These are phyloP conservation scores for Talaromyces sp. DNA, from an alignment of 2,329 filamentous ascomycete species.

Conservation along the genomic window DNA sequence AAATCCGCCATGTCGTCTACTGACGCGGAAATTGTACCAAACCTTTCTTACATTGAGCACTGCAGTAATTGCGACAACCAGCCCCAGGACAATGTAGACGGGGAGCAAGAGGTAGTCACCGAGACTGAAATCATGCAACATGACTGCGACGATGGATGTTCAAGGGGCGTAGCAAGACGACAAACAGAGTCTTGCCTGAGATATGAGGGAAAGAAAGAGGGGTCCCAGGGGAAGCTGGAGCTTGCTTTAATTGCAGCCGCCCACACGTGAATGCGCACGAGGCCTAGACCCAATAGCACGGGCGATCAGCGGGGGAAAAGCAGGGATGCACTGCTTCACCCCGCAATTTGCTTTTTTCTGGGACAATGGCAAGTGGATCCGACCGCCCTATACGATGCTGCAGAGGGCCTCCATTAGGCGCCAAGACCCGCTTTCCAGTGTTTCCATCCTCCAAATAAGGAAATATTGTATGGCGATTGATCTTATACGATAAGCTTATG, in stretches of 20 bases:
- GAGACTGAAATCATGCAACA: background rate
- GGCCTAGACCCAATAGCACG: background rate
- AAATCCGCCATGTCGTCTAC: background rate
- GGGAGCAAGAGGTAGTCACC: background rate
- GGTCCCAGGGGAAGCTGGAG: too few species aligned
- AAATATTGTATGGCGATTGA: background rate
- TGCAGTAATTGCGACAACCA: background rate
- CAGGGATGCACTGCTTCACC: background rate
- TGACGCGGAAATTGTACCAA: background rate
- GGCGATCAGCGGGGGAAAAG: background rate
- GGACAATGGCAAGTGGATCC: background rate
- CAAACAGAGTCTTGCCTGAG: background rate
- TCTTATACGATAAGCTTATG: background rate
- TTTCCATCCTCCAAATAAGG: background rate
- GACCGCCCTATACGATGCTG: background rate
- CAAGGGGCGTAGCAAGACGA: background rate
- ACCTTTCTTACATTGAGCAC: background rate
- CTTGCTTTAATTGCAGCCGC: too few species aligned
- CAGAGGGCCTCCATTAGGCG: background rate
- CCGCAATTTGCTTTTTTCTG: background rate
- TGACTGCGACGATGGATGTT: background rate
- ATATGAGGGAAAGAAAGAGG: background rate
- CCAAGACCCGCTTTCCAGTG: too few species aligned
- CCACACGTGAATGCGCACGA: background rate
- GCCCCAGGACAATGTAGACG: background rate